Conservation (phyloP, 495 filamentous ascomycete genomes). For the Thermothielavioides terrestris region DNA sequence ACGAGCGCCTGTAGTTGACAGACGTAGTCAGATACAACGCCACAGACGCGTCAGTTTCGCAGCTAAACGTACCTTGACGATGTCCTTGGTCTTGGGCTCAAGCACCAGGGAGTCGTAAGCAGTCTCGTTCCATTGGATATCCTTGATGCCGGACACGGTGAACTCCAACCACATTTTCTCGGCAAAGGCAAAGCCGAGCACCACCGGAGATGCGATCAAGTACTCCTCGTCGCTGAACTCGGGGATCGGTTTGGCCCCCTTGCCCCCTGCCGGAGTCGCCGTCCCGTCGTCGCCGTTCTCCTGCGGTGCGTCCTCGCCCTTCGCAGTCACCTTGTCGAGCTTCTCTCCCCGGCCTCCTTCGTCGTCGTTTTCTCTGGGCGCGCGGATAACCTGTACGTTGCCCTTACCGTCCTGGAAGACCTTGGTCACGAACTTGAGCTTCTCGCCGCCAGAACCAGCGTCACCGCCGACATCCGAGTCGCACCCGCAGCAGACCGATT, state of each 20-base stretch:
- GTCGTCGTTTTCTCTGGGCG: conserved; percentile 45
- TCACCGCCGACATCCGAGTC: conserved; percentile 30
- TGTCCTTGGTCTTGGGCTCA: conserved; percentile 25
- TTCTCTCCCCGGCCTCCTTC: conserved; percentile 51
- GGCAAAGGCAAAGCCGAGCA: conserved; percentile 84
- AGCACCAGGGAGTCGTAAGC: conserved; percentile 24
- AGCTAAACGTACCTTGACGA: conserved; percentile 49
- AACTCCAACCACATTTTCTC: conserved; percentile 94
- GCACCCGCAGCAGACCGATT: conserved; percentile 40
- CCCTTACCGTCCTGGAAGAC: conserved; percentile 57
- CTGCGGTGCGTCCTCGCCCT: conserved; percentile 16
- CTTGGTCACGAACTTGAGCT: conserved; percentile 52
- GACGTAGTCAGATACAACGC: too few species aligned
- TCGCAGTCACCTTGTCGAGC: conserved; percentile 53
- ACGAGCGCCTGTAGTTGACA: conserved; percentile 21
- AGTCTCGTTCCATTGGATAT: conserved; percentile 25
- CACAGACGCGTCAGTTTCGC: not conserved
- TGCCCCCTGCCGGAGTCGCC: conserved; percentile 24
- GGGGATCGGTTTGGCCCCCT: conserved; percentile 31
- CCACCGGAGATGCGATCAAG: conserved; percentile 79
- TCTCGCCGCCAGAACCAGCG: conserved; percentile 40
- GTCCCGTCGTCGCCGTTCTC: conserved; percentile 39
- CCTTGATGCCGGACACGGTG: conserved; percentile 66
- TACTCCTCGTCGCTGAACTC: conserved; percentile 80
- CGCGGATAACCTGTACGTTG: conserved; percentile 43